Evolutionary conservation across 2,329 filamentous ascomycete species (phyloP).

Genomic region (Fusarium sp.): DNA sequence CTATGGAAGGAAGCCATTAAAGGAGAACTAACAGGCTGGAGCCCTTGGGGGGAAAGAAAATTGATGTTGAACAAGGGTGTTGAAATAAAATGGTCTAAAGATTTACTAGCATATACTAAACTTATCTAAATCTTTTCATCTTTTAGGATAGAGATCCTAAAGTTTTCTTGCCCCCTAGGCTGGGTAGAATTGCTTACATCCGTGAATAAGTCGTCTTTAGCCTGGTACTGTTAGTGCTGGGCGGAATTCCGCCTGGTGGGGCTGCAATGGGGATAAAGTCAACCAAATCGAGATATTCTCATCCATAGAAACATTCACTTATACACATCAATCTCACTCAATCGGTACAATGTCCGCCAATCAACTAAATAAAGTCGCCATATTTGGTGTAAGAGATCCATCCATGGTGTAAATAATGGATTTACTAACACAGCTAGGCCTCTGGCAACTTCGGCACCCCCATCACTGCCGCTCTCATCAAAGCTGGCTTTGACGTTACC

Average conservation of each 20-base stretch:
- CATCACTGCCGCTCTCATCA: conserved; percentile 25
- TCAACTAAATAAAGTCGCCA: conserved; percentile 3
- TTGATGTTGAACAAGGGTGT: not conserved
- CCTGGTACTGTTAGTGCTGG: not conserved
- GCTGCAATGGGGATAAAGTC: conserved; percentile 1
- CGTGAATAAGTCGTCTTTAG: not conserved
- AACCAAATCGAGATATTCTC: not conserved
- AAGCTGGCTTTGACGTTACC: conserved; percentile 18
- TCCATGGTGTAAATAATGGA: rapidly evolving
- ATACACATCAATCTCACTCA: not conserved
- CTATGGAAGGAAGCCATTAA: conserved; percentile 6
- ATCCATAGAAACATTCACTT: conserved; percentile 2
- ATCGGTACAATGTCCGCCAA: conserved; percentile 9
- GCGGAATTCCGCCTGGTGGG: conserved; percentile 32
- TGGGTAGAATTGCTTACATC: too few species aligned
- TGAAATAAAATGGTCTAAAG: too few species aligned
- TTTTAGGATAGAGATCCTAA: too few species aligned
- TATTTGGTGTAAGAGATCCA: conserved; percentile 17
- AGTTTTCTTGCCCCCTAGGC: not conserved
- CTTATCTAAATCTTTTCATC: too few species aligned
- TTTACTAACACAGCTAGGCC: conserved; percentile 14
- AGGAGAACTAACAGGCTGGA: not conserved
- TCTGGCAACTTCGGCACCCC: conserved; percentile 35
- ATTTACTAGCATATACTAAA: not conserved
- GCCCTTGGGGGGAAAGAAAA: not conserved